Base-by-base conservation (phyloP, 352 stramenopile genomes). In the Albugo candida region DNA sequence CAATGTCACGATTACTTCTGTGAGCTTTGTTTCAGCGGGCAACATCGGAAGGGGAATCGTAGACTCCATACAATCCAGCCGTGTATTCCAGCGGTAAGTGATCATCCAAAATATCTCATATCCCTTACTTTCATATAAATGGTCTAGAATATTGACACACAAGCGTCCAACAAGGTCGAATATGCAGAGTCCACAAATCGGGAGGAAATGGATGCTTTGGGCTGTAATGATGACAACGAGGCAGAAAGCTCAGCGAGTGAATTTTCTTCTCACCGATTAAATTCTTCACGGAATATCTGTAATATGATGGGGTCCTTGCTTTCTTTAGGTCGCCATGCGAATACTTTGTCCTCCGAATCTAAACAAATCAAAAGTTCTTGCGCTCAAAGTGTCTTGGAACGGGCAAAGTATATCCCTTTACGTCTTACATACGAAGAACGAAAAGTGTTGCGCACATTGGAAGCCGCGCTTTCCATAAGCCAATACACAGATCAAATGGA, bases 381-480 rank as follows among this genome's bases (percentile, higher is more conserved):
- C 36, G 55, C 55, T 6, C 34, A 49, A n/a, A 64, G 59, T 16
- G 81, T 96, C 59, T 59, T 81, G 34, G 87, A 96, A 57, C 76
- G 92, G 48, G 76, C 88, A 56, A 96, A 96, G 65, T 97, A 83
- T 64, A 97, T 97, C 49, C 93, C 93, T n/a, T 60, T 98, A 53
- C 84, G 93, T 16, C 70, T 98, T 27, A 95, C 79, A 24, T 92
- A 95, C 54, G 85, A 95, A 47, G 91, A 97, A 60, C 81, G 93
- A 49, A 96, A 94, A 70, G 69, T 95, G 44, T 58, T 98, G 53
- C 80, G 87, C 24, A 76, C 92, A 19, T 73, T 98, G n/a, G 88
- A 97, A 58, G 88, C 88, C 0, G 77, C 92, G 44, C 72, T 98
- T 37, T 75, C 63, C 27, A 91, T 96, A 43, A 94, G 81, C 59